Evolutionary conservation across 257 asterid genomes (phyloP).

Genomic region (Capsicum chinense): DNA sequence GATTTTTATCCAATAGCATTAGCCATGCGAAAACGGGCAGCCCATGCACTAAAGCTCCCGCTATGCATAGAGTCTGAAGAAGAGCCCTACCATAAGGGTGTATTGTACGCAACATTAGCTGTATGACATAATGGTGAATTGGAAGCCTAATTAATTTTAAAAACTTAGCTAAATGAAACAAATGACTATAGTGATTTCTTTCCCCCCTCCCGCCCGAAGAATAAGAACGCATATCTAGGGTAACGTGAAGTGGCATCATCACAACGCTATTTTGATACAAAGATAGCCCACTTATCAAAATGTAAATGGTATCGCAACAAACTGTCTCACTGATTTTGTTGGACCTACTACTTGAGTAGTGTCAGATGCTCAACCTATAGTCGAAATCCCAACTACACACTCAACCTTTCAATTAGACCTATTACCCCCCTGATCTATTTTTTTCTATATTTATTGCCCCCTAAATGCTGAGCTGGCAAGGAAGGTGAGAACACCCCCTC

Average conservation of each 20-base stretch:
- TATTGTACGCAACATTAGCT: too few relatives aligned
- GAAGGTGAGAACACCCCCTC: too few relatives aligned
- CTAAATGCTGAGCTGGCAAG: too few relatives aligned
- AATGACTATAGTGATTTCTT: background rate
- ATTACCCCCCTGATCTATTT: too few relatives aligned
- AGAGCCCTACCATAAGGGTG: too few relatives aligned
- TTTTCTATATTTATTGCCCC: too few relatives aligned
- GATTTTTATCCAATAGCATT: background rate
- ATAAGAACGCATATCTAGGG: slow-evolving; percentile 14
- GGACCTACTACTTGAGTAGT: background rate
- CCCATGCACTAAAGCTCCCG: too few relatives aligned
- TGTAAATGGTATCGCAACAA: background rate
- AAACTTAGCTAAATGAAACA: background rate
- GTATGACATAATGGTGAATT: background rate
- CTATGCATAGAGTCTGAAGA: too few relatives aligned
- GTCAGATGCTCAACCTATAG: background rate
- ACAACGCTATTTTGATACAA: background rate
- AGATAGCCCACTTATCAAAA: background rate
- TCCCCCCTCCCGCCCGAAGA: background rate
- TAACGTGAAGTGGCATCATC: background rate
- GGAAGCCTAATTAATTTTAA: background rate
- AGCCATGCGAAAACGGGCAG: too few relatives aligned
- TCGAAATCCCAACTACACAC: too few relatives aligned
- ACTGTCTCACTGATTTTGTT: background rate
- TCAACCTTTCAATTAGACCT: too few relatives aligned